Evolutionary conservation across 352 stramenopile genomes (phyloP), one percentile per base, ranked within the genome.

Genomic region (Pythium volutum): DNA sequence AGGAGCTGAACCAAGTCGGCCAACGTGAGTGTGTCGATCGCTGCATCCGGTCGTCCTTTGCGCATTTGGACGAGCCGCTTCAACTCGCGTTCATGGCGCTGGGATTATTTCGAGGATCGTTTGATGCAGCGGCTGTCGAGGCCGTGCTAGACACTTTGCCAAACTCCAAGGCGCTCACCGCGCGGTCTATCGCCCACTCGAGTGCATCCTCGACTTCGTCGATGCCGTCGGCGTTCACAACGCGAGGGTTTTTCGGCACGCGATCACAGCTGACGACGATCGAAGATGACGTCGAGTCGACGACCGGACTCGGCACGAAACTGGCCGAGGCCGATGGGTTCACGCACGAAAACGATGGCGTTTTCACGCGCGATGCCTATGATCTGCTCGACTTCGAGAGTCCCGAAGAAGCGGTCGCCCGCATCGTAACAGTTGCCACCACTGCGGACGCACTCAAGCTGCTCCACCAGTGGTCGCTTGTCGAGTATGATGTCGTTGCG

Each of bases 31-130:
- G 79, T 49, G 70, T 91, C 12, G 84, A 93, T 38, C 76, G 80
- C 11, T 93, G 79, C 45, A 93, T 93, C 46, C 81, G 84, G 6
- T 91, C 84, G 12, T 93, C 84, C 2, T 93, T 93, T 66, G 84
- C 73, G 29, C 84, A 91, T 50, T 66, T 93, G 34, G 79, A 91
- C 2, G 75, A 87, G 31, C 69, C 80, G 4, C 67, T 91, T 26
- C 76, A 75, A 22, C 67, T 91, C 22, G 84, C 81, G 2, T 93
- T 93, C 46, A 91, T 93, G 81, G 81, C 79, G 18, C 75, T 93
- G 25, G 84, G 84, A 16, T 89, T 93, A 39, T 93, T 93, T 55
- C 80, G 84, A 22, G 81, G 84, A 49, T 86, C 67, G 20, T 93
- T 93, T 34, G 80, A 91, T 47, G 69, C 84, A 16, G 71, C 84